phyloP scores from a whole-genome alignment of 305 asterid species.

The Nicotiana rustica region DNA sequence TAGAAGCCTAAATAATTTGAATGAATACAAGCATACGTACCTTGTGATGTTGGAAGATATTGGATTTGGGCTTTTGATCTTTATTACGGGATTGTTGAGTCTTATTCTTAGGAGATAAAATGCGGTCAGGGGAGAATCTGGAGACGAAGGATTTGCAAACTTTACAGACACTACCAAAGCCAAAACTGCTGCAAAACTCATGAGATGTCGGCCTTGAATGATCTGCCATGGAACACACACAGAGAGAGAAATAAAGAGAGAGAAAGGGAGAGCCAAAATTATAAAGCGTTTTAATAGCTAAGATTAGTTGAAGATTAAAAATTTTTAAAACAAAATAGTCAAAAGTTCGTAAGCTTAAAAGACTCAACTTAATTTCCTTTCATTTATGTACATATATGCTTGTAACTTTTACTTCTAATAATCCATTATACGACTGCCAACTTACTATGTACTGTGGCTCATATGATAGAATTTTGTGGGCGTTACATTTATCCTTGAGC shows the following conservation, averaged over 20 bases:
- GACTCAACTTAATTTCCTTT: not conserved
- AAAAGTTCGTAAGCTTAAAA: not conserved
- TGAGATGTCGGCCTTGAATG: slow-evolving; percentile 57
- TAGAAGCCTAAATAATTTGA: not conserved
- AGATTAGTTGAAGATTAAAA: not conserved
- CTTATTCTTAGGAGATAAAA: slow-evolving; percentile 31
- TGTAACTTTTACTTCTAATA: not conserved
- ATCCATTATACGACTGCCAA: not conserved
- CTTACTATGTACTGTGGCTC: not conserved
- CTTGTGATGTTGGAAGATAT: slow-evolving; percentile 41
- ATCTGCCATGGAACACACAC: slow-evolving; percentile 55
- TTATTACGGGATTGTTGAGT: slow-evolving; percentile 20
- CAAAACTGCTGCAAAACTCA: slow-evolving; percentile 47
- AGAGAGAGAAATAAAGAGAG: slow-evolving; percentile 14
- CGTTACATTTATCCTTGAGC: not conserved
- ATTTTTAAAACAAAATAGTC: not conserved
- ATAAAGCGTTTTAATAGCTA: slow-evolving; percentile 32
- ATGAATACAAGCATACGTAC: slow-evolving; percentile 24
- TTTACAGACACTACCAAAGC: slow-evolving; percentile 55
- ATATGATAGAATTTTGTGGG: not conserved
- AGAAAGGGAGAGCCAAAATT: slow-evolving; percentile 26
- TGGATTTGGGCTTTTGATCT: slow-evolving; percentile 41
- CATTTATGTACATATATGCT: not conserved
- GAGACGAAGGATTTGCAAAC: slow-evolving; percentile 54
- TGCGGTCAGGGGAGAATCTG: slow-evolving; percentile 46